These are phyloP conservation scores for Priceomyces haplophilus DNA, from an alignment of 805 yeast genomes.

Conservation along the genomic window DNA sequence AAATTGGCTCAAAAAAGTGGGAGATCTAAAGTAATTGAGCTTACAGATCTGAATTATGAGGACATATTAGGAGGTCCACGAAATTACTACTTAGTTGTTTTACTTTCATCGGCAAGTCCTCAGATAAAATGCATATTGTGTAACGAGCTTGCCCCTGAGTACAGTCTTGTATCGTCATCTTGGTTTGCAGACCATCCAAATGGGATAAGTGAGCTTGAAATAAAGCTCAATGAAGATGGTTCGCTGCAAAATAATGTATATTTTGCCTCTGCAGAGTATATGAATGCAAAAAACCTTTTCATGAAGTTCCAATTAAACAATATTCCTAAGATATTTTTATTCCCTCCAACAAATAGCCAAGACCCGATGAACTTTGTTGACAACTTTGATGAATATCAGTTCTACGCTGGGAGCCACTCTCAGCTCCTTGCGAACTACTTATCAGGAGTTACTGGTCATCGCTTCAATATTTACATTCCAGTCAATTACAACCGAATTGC, in stretches of 20 bases:
- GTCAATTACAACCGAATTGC: constrained; percentile 40
- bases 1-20: constrained; percentile 14
- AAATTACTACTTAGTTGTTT: constrained; percentile 62
- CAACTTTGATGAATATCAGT: constrained; percentile 41
- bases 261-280: constrained; percentile 75
- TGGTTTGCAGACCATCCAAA: constrained; percentile 53
- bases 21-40: constrained; percentile 18
- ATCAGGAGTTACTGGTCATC: constrained; percentile 27
- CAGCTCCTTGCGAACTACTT: constrained; percentile 38
- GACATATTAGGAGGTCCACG: constrained; percentile 58
- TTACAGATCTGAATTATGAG: constrained; percentile 62
- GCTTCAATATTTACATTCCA: constrained; percentile 38
- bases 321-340: constrained; percentile 75
- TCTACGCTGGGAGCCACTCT: constrained; percentile 44
- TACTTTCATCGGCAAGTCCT: constrained; percentile 71
- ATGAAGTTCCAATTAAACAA: constrained; percentile 54
- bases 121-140: constrained; percentile 78
- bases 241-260: constrained; percentile 39
- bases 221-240: constrained; percentile 31
- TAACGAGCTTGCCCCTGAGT: constrained; percentile 64
- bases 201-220: constrained; percentile 32
- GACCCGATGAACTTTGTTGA: constrained; percentile 25
- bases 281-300: constrained; percentile 52
- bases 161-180: constrained; percentile 56
- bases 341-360: constrained; percentile 46